Conservation (phyloP, 2,329 filamentous ascomycete species). For the Alternaria novae-zelandiae region DNA sequence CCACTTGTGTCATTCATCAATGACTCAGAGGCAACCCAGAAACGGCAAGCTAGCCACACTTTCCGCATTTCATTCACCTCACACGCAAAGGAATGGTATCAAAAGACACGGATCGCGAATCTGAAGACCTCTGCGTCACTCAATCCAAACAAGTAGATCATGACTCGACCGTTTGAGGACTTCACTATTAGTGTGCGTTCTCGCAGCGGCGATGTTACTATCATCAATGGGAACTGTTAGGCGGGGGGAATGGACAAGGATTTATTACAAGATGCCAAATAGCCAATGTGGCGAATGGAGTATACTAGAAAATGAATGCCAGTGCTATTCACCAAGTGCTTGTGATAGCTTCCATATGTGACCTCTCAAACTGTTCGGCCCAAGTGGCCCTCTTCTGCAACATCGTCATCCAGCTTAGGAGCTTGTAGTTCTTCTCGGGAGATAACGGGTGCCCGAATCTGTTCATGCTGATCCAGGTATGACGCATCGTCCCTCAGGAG, state of each 20-base stretch:
- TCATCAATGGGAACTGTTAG: neutral
- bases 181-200: neutral
- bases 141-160: neutral
- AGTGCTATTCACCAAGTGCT: neutral
- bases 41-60: neutral
- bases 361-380: neutral
- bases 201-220: neutral
- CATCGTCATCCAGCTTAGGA: slow-evolving; percentile 2
- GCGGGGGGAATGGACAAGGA: neutral
- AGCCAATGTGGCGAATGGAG: neutral
- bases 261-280: neutral
- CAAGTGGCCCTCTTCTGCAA: slow-evolving; percentile 2
- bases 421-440: neutral
- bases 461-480: neutral
- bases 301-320: neutral
- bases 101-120: neutral
- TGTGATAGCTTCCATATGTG: neutral
- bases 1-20: neutral
- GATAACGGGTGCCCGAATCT: neutral
- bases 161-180: neutral
- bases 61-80: neutral
- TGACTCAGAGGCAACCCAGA: neutral
- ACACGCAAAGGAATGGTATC: neutral
- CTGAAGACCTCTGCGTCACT: neutral
- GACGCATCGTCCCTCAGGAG: neutral